phyloP scores from a whole-genome alignment of 2,329 filamentous ascomycete genomes.

The Daldinia sp. region DNA sequence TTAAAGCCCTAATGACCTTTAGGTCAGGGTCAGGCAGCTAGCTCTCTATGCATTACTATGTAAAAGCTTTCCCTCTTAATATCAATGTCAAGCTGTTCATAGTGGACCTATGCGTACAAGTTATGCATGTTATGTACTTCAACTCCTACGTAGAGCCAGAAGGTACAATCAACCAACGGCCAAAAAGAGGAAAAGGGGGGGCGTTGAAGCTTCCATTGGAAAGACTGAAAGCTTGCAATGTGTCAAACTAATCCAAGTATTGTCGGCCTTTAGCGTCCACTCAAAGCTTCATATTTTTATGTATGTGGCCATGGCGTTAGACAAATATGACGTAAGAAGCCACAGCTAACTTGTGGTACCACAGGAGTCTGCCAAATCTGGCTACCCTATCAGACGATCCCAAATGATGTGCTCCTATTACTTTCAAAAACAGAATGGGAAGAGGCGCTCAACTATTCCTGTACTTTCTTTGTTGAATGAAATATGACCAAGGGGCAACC shows the following conservation, averaged over 20 bases:
- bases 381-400: slow-evolving; percentile 16
- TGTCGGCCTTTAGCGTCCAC: slow-evolving; percentile 1
- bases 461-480: slow-evolving; percentile 15
- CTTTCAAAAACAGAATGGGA: slow-evolving; percentile 25
- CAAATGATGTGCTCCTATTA: slow-evolving; percentile 14
- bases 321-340: slow-evolving; percentile 38
- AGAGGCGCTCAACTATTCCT: not conserved
- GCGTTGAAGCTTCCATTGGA: not conserved
- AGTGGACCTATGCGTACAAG: not conserved
- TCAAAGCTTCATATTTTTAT: slow-evolving; percentile 17
- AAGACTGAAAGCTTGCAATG: not conserved
- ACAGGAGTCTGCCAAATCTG: not conserved
- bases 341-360: slow-evolving; percentile 25
- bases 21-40: slow-evolving; percentile 12
- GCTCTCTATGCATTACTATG: slow-evolving; percentile 13
- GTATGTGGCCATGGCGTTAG: slow-evolving; percentile 35
- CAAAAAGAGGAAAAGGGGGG: not conserved
- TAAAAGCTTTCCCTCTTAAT: slow-evolving; percentile 1
- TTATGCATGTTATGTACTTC: slow-evolving; percentile 8
- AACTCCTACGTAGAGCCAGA: not conserved
- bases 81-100: not conserved
- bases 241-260: slow-evolving; percentile 6
- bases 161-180: not conserved
- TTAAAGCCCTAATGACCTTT: not conserved
- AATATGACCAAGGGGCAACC: not conserved